Percentiles rank a stretch among this genome's conserved stretches.
Evolutionary conservation across 2,329 filamentous ascomycete species (phyloP).

Genomic region (Cytospora mali): DNA sequence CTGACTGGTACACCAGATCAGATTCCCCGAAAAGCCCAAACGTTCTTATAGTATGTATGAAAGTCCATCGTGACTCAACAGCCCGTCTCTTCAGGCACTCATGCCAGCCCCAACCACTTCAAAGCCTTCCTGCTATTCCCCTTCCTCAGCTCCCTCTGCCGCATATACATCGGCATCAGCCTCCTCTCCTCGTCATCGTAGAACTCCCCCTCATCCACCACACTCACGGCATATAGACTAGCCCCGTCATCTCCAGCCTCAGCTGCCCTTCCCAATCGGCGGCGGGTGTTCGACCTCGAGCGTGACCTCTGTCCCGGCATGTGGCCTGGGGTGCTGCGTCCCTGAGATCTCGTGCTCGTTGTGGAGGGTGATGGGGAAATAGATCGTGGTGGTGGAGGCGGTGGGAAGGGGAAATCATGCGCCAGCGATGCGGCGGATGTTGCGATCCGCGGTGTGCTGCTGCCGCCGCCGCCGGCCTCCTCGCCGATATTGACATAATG

Average conservation of each 20-base stretch:
- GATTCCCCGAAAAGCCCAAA: neutral
- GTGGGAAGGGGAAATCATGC: constrained; percentile 13
- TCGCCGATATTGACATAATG: neutral
- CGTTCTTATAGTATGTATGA: neutral
- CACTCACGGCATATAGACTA: constrained; percentile 18
- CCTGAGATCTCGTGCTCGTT: constrained; percentile 7
- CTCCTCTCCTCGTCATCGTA: constrained; percentile 33
- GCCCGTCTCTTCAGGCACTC: neutral
- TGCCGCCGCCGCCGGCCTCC: neutral
- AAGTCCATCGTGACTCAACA: neutral
- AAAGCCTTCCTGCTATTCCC: constrained; percentile 39
- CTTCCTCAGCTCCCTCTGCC: constrained; percentile 27
- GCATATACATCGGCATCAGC: constrained; percentile 34
- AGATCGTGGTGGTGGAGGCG: constrained; percentile 3
- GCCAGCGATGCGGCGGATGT: neutral
- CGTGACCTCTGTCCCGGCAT: neutral
- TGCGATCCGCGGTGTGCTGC: constrained; percentile 12
- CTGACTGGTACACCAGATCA: neutral
- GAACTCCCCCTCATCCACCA: constrained; percentile 28
- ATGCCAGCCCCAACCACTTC: constrained; percentile 40
- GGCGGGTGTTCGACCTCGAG: constrained; percentile 12
- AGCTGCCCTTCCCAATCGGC: neutral
- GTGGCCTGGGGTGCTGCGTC: neutral
- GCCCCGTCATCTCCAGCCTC: constrained; percentile 24
- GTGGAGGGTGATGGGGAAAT: constrained; percentile 10